Evolutionary conservation across 78 protist species (phyloP).

Genomic region (Dictyostelium capitatum): DNA sequence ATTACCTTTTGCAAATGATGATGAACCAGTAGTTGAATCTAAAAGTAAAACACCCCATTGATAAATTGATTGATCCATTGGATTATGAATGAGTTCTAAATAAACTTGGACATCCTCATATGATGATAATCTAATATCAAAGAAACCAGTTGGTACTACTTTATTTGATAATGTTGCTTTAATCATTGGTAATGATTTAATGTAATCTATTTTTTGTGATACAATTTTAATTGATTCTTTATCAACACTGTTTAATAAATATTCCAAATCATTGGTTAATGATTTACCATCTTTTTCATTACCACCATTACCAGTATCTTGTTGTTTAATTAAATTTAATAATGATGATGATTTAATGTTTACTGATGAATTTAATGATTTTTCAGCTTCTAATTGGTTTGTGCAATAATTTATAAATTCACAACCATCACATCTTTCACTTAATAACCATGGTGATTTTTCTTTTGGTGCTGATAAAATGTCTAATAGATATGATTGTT

Average conservation of each 20-base stretch:
- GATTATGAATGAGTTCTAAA: not conserved
- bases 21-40: not conserved
- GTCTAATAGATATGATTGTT: not conserved
- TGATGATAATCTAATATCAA: not conserved
- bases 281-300: not conserved
- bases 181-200: slow-evolving; percentile 7
- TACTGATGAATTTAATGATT: not conserved
- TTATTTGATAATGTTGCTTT: not conserved
- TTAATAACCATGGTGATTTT: slow-evolving; percentile 35
- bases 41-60: slow-evolving; percentile 30
- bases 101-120: slow-evolving; percentile 44
- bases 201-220: not conserved
- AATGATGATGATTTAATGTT: slow-evolving; percentile 16
- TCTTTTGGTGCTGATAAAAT: slow-evolving; percentile 32
- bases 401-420: slow-evolving; percentile 51
- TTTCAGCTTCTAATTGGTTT: slow-evolving; percentile 14
- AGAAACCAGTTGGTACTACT: slow-evolving; percentile 6
- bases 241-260: not conserved
- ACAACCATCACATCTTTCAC: slow-evolving; percentile 74
- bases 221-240: not conserved
- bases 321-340: slow-evolving; percentile 4
- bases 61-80: slow-evolving; percentile 4
- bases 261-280: not conserved
- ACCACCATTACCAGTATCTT: not conserved
- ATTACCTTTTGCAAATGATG: slow-evolving; percentile 16